phyloP scores from a whole-genome alignment of 1,284 basidiomycete genomes.

The Papiliotrema terrestris region DNA sequence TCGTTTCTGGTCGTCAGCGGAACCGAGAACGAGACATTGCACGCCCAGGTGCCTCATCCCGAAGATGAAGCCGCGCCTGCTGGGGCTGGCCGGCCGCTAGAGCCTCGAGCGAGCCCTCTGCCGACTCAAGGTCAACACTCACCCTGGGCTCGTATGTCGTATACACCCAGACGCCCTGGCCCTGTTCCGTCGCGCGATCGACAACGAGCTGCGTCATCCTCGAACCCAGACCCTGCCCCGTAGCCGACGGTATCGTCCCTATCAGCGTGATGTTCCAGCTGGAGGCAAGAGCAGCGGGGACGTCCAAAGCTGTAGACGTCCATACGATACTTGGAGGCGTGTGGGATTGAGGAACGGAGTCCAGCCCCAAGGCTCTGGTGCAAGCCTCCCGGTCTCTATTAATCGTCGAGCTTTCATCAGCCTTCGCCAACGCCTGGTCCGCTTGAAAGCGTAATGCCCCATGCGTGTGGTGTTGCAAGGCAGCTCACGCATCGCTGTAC shows the following conservation, averaged over 20 bases:
- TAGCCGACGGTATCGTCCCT: neutral
- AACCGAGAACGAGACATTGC: neutral
- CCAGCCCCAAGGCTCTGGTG: neutral
- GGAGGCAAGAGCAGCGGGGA: neutral
- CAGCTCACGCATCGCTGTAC: neutral
- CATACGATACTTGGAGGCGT: neutral
- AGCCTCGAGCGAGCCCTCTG: too few species aligned
- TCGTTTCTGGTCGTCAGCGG: neutral
- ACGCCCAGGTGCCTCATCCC: too few species aligned
- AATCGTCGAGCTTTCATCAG: neutral
- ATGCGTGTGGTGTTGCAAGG: neutral
- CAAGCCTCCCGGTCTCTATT: neutral
- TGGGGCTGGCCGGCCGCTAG: too few species aligned
- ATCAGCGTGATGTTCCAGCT: conserved; percentile 3
- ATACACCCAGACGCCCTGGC: neutral
- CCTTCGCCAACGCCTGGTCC: neutral
- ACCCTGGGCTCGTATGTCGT: neutral
- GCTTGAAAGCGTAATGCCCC: too few species aligned
- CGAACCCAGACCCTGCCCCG: neutral
- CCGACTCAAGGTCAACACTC: too few species aligned
- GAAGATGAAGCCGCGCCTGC: too few species aligned
- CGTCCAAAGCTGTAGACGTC: neutral
- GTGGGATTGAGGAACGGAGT: neutral
- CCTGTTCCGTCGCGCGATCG: neutral
- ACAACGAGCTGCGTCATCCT: neutral